These are phyloP conservation scores for Bruguiera parviflora DNA, from an alignment of 345 rosid genomes.

Conservation along the genomic window DNA sequence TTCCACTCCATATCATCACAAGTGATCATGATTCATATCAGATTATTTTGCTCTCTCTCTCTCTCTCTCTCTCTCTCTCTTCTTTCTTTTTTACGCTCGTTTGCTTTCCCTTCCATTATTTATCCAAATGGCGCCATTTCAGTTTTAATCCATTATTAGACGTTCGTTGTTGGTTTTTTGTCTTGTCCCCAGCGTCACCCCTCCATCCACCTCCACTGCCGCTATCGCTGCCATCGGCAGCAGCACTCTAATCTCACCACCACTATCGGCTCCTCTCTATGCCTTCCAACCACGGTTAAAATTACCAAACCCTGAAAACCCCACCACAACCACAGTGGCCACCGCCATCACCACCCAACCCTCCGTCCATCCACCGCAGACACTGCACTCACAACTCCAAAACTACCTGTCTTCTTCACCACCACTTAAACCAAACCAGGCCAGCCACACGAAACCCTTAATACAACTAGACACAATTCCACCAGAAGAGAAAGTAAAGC, in stretches of 20 bases:
- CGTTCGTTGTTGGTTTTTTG: slow-evolving; percentile 2
- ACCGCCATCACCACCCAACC: slow-evolving; percentile 15
- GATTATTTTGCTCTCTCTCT: too few relatives aligned
- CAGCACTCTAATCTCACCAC: slow-evolving; percentile 18
- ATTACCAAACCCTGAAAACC: not conserved
- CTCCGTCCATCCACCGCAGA: slow-evolving; percentile 17
- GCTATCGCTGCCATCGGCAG: slow-evolving; percentile 16
- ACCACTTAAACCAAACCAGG: slow-evolving; percentile 26
- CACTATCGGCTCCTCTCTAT: slow-evolving; percentile 5
- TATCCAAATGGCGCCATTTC: slow-evolving; percentile 2
- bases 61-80: too few relatives aligned
- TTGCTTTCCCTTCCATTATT: too few relatives aligned
- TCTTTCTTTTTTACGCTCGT: too few relatives aligned
- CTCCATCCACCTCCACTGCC: slow-evolving; percentile 29
- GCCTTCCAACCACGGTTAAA: not conserved
- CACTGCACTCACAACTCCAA: slow-evolving; percentile 48
- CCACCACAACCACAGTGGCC: not conserved
- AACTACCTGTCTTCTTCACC: slow-evolving; percentile 38
- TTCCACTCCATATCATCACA: too few relatives aligned
- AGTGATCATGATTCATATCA: too few relatives aligned
- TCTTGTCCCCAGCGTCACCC: slow-evolving; percentile 22
- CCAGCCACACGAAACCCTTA: slow-evolving; percentile 12
- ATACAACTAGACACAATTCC: slow-evolving; percentile 17
- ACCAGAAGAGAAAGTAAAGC: slow-evolving; percentile 46
- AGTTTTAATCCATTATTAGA: not conserved